Evolutionary conservation across 1,139 yeast species (phyloP).

Genomic region (Pichia sp.): DNA sequence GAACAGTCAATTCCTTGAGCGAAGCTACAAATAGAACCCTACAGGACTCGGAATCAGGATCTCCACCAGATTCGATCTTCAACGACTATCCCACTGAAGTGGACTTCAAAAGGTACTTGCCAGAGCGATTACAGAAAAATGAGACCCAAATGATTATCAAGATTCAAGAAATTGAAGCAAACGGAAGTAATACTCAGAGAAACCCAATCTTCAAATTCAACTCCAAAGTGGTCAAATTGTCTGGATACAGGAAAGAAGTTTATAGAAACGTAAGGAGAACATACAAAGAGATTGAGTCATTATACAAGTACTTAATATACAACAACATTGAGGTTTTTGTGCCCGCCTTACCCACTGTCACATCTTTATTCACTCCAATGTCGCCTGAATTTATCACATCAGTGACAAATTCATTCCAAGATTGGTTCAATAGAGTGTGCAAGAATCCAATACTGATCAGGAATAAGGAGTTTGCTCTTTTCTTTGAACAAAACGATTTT

Average conservation of each 20-base stretch:
- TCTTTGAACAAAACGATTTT: constrained; percentile 75
- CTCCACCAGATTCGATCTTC: constrained; percentile 12
- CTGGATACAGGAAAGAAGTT: constrained; percentile 62
- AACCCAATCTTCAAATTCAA: constrained; percentile 44
- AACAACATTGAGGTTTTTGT: constrained; percentile 91
- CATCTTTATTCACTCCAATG: constrained; percentile 72
- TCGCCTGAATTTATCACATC: constrained; percentile 73
- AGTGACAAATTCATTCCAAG: constrained; percentile 57
- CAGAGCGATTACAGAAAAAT: constrained; percentile 37
- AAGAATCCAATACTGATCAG: constrained; percentile 70
- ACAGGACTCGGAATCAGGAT: constrained; percentile 1
- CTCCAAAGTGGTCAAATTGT: constrained; percentile 40
- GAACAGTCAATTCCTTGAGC: not conserved
- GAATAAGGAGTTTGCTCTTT: constrained; percentile 83
- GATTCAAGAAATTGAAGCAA: constrained; percentile 41
- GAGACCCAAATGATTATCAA: constrained; percentile 29
- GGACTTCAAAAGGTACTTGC: constrained; percentile 40
- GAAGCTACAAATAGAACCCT: constrained; percentile 1
- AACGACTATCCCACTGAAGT: constrained; percentile 29
- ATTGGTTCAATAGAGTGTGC: constrained; percentile 78
- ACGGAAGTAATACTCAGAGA: constrained; percentile 32
- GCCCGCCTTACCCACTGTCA: constrained; percentile 74
- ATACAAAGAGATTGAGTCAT: constrained; percentile 64
- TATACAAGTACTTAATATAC: constrained; percentile 70
- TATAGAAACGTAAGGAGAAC: constrained; percentile 80